These are phyloP conservation scores for Arxiozyma slooffiae DNA, from an alignment of 1,139 yeast species.

Conservation along the genomic window DNA sequence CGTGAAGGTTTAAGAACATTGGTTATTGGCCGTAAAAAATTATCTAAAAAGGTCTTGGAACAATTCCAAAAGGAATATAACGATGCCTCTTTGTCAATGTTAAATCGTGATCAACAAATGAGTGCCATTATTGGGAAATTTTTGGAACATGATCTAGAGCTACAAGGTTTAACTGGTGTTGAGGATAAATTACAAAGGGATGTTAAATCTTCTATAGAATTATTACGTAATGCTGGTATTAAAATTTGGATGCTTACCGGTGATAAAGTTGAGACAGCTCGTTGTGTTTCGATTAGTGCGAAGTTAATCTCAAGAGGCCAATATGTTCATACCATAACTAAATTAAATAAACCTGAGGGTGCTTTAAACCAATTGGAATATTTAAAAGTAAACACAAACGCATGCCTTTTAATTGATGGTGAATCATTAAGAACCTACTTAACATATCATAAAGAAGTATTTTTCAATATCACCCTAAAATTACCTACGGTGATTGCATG, in stretches of 20 bases:
- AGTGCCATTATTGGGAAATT: slow-evolving; percentile 55
- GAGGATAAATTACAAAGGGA: slow-evolving; percentile 89
- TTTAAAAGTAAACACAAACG: slow-evolving; percentile 51
- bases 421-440: slow-evolving; percentile 70
- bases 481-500: slow-evolving; percentile 94
- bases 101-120: slow-evolving; percentile 65
- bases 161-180: slow-evolving; percentile 91
- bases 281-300: slow-evolving; percentile 92
- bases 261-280: slow-evolving; percentile 96
- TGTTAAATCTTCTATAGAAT: slow-evolving; percentile 84
- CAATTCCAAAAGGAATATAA: slow-evolving; percentile 56
- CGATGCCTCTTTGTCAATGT: slow-evolving; percentile 70
- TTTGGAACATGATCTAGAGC: slow-evolving; percentile 75
- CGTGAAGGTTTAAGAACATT: slow-evolving; percentile 94
- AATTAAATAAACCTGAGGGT: slow-evolving; percentile 45
- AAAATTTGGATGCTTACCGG: slow-evolving; percentile 99
- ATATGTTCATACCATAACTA: slow-evolving; percentile 77
- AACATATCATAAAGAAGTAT: slow-evolving; percentile 54
- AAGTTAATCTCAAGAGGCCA: slow-evolving; percentile 89
- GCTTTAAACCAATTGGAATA: slow-evolving; percentile 72
- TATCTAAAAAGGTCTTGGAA: slow-evolving; percentile 45
- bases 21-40: slow-evolving; percentile 75
- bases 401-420: slow-evolving; percentile 87
- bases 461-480: slow-evolving; percentile 63
- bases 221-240: slow-evolving; percentile 89